Conservation (phyloP, 2,329 filamentous ascomycete species). For the Microdochium paspali region DNA sequence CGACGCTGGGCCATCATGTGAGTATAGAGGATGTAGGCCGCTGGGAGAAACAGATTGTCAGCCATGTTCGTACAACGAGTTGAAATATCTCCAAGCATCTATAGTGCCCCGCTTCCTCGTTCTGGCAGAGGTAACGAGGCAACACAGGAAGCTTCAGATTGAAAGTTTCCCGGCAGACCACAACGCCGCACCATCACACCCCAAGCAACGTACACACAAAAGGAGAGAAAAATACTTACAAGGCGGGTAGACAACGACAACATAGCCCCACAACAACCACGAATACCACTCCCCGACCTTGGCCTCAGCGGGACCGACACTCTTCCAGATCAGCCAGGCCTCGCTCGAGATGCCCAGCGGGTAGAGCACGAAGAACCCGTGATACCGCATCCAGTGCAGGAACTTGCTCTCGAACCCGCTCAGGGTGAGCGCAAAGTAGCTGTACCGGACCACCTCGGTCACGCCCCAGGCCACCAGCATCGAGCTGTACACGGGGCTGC, state of each 20-base stretch:
- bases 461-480: slow-evolving; percentile 84
- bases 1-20: slow-evolving; percentile 90
- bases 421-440: slow-evolving; percentile 75
- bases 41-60: slow-evolving; percentile 27
- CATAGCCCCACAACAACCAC: slow-evolving; percentile 65
- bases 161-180: no score
- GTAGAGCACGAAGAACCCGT: slow-evolving; percentile 88
- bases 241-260: slow-evolving; percentile 71
- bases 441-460: slow-evolving; percentile 90
- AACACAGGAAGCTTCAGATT: no score
- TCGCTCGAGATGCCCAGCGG: slow-evolving; percentile 87
- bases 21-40: slow-evolving; percentile 75
- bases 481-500: slow-evolving; percentile 52
- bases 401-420: slow-evolving; percentile 49
- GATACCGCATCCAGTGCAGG: slow-evolving; percentile 79
- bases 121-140: no score
- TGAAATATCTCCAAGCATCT: no score
- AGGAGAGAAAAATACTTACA: slow-evolving; percentile 39
- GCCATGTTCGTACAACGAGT: no score
- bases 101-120: no score
- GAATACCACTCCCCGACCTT: slow-evolving; percentile 40
- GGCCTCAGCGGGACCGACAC: slow-evolving; percentile 48
- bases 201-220: not conserved
- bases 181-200: not conserved
- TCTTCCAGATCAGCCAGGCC: slow-evolving; percentile 67